Evolutionary conservation across 1,284 basidiomycete genomes (phyloP), one percentile per base, ranked within the genome.

Genomic region (Stygiomarasmius scandens): DNA sequence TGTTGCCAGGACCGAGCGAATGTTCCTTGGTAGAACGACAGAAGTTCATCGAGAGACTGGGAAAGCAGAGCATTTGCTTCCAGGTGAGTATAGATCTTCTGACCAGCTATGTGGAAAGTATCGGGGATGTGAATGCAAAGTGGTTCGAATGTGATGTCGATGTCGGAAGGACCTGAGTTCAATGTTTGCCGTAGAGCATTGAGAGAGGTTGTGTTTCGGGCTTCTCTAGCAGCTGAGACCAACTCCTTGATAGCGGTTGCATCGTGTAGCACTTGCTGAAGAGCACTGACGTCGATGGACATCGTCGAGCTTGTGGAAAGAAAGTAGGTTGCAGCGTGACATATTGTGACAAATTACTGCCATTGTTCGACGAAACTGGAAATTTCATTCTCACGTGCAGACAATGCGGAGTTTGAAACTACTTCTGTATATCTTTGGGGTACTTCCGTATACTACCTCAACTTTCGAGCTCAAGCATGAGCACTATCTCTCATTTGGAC

Each of bases 71-170:
- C 23, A 8, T 24, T n/a, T 3, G 29, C 12, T 22, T 14, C 11
- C 4, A 16, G 16, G 2, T 25, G n/a, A 16, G 54, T 11, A 2
- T 36, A 34, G 32, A 45, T 20, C 2, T 24, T 9, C 8, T 58
- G 24, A 16, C 45, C 3, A 16, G 27, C 1, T 6, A 25, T 11
- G 5, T 45, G 46, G 25, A 58, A 54, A 2, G 34, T 10, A 8
- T 38, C 22, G n/a, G 56, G 56, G 2, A 54, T 24, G 20, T 1
- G 27, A 2, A 58, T 16, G 1, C 52, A 43, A 14, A 58, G 41
- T 5, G 56, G 46, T 44, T 22, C 14, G 11, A 58, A 34, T n/a
- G 16, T 3, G 1, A 53, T 12, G n/a, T 36, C 24, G 8, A 3
- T 19, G 56, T 4, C 0, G 24, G 34, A 48, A n/a, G 8, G 12